Conservation (phyloP, 2,329 filamentous ascomycete species). For the Emergomyces pasteurianus region DNA sequence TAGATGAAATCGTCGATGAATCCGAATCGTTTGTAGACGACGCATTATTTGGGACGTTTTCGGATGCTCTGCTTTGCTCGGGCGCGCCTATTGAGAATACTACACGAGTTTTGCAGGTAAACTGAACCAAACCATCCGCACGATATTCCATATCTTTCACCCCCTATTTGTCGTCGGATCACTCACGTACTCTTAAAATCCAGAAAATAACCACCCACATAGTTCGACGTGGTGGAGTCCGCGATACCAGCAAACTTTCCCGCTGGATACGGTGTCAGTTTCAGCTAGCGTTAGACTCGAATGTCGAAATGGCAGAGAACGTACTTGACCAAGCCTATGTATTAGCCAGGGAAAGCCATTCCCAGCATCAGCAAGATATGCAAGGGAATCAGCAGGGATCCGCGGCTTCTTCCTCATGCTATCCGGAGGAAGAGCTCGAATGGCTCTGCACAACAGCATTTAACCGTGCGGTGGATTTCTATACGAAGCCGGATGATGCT, state of each 20-base stretch:
- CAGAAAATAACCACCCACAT: slow-evolving; percentile 58
- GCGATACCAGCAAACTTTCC: slow-evolving; percentile 51
- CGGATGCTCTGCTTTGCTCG: slow-evolving; percentile 50
- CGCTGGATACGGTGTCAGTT: slow-evolving; percentile 72
- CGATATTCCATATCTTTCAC: background rate
- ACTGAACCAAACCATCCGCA: background rate
- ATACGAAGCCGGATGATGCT: slow-evolving; percentile 21
- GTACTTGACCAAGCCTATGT: slow-evolving; percentile 24
- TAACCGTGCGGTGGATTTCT: slow-evolving; percentile 46
- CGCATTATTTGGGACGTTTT: slow-evolving; percentile 51
- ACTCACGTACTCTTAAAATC: slow-evolving; percentile 32
- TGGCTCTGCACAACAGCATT: slow-evolving; percentile 45
- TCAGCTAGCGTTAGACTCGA: slow-evolving; percentile 47
- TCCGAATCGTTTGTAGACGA: slow-evolving; percentile 16
- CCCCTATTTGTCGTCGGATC: slow-evolving; percentile 15
- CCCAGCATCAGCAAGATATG: slow-evolving; percentile 8
- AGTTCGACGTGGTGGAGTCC: slow-evolving; percentile 35
- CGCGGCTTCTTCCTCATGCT: slow-evolving; percentile 21
- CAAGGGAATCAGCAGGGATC: slow-evolving; percentile 22
- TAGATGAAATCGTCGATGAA: slow-evolving; percentile 47
- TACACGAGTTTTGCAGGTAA: slow-evolving; percentile 30
- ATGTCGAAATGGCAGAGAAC: slow-evolving; percentile 20
- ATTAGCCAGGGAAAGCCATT: slow-evolving; percentile 13
- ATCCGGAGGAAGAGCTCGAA: slow-evolving; percentile 44
- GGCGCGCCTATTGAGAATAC: slow-evolving; percentile 29